A percentile compares a stretch with the other conserved stretches of the same genome.
phyloP scores from a whole-genome alignment of 2,329 filamentous ascomycete genomes.

The Epichloe baconii region DNA sequence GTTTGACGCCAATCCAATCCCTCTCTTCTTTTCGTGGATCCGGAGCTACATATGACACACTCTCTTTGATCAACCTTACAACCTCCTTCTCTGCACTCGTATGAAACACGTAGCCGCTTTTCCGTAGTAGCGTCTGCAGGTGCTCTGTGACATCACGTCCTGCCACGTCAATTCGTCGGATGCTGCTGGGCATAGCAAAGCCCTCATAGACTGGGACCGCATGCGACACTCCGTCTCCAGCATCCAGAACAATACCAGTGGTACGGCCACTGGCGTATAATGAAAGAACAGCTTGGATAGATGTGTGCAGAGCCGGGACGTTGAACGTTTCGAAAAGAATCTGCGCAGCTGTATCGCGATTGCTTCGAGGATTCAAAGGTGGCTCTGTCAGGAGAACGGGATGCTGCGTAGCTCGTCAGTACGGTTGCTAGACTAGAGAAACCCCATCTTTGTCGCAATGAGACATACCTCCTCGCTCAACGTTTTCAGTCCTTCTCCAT shows the following conservation, averaged over 20 bases:
- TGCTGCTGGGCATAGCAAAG: slow-evolving; percentile 91
- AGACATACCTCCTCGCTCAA: slow-evolving; percentile 75
- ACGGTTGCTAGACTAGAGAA: background rate
- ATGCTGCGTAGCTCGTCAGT: slow-evolving; percentile 42
- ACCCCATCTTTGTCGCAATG: background rate
- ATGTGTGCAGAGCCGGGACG: slow-evolving; percentile 89
- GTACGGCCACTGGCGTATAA: slow-evolving; percentile 93
- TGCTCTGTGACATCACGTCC: slow-evolving; percentile 94
- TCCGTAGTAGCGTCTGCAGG: slow-evolving; percentile 78
- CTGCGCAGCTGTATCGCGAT: slow-evolving; percentile 91
- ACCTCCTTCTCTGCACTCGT: slow-evolving; percentile 98
- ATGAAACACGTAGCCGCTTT: slow-evolving; percentile 89
- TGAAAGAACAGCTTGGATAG: slow-evolving; percentile 91
- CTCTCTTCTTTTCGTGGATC: slow-evolving; percentile 93
- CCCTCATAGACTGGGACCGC: slow-evolving; percentile 96
- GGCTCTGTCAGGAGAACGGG: slow-evolving; percentile 93
- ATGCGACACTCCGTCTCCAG: slow-evolving; percentile 92
- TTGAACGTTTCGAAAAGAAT: slow-evolving; percentile 99
- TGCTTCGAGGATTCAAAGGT: slow-evolving; percentile 85
- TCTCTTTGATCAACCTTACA: slow-evolving; percentile 95
- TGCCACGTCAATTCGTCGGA: slow-evolving; percentile 89
- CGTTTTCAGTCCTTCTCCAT: slow-evolving; percentile 89
- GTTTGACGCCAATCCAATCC: slow-evolving; percentile 75
- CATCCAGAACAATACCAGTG: slow-evolving; percentile 89
- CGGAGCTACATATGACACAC: slow-evolving; percentile 76